These are phyloP conservation scores for Quercus lobata DNA, from an alignment of 331 rosid genomes.

Conservation along the genomic window DNA sequence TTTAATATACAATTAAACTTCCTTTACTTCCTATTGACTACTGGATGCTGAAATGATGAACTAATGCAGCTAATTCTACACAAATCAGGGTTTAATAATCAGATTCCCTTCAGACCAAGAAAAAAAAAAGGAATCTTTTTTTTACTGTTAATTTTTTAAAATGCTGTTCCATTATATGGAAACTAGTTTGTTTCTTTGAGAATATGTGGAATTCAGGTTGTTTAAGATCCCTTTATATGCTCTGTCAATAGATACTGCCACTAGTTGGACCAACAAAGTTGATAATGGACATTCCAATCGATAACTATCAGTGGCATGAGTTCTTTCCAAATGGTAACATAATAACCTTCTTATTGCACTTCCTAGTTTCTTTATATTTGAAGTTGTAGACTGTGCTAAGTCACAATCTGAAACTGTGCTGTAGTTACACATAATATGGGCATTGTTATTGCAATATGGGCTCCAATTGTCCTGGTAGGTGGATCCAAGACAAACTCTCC, in stretches of 20 bases:
- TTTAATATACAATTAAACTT: background rate
- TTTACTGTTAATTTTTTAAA: background rate
- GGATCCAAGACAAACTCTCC: background rate
- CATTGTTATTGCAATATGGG: constrained; percentile 81
- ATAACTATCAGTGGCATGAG: constrained; percentile 91
- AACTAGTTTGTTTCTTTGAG: constrained; percentile 3
- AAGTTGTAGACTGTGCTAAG: constrained; percentile 23
- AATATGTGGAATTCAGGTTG: background rate
- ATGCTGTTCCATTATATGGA: background rate
- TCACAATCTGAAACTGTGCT: constrained; percentile 28
- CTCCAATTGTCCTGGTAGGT: constrained; percentile 94
- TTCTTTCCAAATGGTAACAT: constrained; percentile 85
- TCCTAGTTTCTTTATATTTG: constrained; percentile 16
- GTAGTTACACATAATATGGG: constrained; percentile 62
- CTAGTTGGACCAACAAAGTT: constrained; percentile 82
- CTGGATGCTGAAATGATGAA: background rate
- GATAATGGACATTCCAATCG: constrained; percentile 67
- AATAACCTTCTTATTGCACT: constrained; percentile 11
- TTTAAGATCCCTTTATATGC: constrained; percentile 13
- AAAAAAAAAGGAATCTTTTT: background rate
- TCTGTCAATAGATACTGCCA: constrained; percentile 63
- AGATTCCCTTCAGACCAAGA: background rate
- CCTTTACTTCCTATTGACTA: background rate
- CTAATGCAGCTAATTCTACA: constrained; percentile 1
- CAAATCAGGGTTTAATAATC: background rate